Evolutionary conservation across 164 flowering plant genomes (phyloP).

Genomic region (Umbellularia californica): DNA sequence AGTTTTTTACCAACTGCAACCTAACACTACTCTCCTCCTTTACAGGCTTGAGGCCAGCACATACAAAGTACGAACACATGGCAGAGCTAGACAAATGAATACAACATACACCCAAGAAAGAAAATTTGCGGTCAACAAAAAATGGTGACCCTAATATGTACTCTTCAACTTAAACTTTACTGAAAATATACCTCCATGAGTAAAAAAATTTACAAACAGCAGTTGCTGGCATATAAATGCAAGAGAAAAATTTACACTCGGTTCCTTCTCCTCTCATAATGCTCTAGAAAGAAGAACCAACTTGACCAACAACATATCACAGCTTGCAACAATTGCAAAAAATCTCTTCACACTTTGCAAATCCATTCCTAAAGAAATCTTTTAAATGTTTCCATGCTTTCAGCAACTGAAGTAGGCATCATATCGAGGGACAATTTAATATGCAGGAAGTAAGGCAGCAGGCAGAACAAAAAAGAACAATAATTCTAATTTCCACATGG

Average conservation of each 20-base stretch:
- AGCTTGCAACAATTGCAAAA: not conserved
- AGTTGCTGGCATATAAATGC: not conserved
- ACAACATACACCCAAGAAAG: not conserved
- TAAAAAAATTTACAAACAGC: not conserved
- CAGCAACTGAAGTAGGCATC: not conserved
- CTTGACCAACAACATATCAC: not conserved
- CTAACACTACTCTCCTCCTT: too few relatives aligned
- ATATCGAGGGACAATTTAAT: not conserved
- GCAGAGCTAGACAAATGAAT: not conserved
- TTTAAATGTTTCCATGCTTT: not conserved
- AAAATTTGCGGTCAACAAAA: not conserved
- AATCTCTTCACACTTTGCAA: not conserved
- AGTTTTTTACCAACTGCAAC: too few relatives aligned
- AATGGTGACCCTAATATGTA: not conserved
- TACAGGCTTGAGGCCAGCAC: too few relatives aligned
- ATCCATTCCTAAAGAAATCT: not conserved
- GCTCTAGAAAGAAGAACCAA: not conserved
- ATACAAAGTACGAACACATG: not conserved
- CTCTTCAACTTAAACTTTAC: not conserved
- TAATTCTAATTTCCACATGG: not conserved
- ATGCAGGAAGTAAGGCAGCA: not conserved
- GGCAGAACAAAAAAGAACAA: not conserved
- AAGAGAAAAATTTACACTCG: not conserved
- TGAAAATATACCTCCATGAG: not conserved
- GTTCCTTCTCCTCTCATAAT: not conserved